Conservation (phyloP, 768 basidiomycete genomes). For the Pleurotus ostreatus region DNA sequence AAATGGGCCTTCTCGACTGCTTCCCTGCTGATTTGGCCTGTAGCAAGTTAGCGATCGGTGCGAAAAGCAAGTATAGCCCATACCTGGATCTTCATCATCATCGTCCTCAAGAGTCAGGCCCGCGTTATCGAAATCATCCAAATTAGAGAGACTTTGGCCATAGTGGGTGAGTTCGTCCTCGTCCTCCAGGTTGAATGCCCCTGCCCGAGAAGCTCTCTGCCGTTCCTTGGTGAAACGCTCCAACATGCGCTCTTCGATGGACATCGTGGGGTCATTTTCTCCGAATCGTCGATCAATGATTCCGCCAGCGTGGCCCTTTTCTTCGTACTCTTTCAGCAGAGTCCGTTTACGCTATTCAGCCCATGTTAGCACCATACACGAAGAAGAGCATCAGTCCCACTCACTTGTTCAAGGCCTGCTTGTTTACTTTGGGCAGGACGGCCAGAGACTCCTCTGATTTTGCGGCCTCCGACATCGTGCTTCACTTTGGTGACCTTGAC, state of each 20-base stretch:
- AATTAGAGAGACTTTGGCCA: constrained; percentile 78
- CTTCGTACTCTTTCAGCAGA: constrained; percentile 82
- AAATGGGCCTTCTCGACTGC: constrained; percentile 74
- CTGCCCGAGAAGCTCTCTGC: constrained; percentile 68
- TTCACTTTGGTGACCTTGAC: constrained; percentile 88
- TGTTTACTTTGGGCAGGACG: constrained; percentile 87
- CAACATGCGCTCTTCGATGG: constrained; percentile 95
- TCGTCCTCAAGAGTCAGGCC: constrained; percentile 58
- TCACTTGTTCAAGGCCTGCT: constrained; percentile 84
- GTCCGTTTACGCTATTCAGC: constrained; percentile 84
- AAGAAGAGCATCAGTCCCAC: constrained; percentile 15
- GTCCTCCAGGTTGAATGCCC: constrained; percentile 86
- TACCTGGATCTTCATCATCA: constrained; percentile 51
- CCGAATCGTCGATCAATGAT: constrained; percentile 94
- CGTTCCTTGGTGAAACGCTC: constrained; percentile 93
- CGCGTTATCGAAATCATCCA: constrained; percentile 80
- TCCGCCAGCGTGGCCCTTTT: constrained; percentile 79
- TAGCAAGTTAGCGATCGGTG: constrained; percentile 2
- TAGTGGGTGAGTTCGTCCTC: constrained; percentile 91
- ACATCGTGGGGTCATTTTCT: constrained; percentile 89
- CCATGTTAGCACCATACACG: background rate
- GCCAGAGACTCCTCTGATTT: constrained; percentile 77
- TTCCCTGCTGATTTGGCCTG: constrained; percentile 66
- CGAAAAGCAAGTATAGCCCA: constrained; percentile 6
- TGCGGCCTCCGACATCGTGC: constrained; percentile 89